A percentile compares a stretch with the other conserved stretches of the same genome.
Conservation (phyloP, 768 basidiomycete genomes). For the Leccinellum albellum region DNA sequence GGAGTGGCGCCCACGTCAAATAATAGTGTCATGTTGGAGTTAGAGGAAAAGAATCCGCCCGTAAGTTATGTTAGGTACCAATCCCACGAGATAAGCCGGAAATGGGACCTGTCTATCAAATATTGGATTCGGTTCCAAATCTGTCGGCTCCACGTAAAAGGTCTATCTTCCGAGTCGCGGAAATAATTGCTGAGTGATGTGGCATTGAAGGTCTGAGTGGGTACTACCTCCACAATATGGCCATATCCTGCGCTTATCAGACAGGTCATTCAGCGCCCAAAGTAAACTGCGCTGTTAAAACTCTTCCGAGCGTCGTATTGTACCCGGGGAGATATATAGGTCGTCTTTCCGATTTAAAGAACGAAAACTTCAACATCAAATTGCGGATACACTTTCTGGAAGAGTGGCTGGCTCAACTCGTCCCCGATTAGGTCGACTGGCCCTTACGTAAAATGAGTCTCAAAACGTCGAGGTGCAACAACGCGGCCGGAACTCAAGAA, state of each 20-base stretch:
- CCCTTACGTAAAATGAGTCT: slow-evolving; percentile 87
- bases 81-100: not conserved
- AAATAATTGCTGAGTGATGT: too few relatives aligned
- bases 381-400: slow-evolving; percentile 94
- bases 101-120: not conserved
- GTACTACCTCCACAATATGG: too few relatives aligned
- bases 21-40: not conserved
- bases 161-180: too few relatives aligned
- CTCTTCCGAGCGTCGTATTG: too few relatives aligned
- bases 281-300: too few relatives aligned
- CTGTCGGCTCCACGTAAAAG: not conserved
- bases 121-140: not conserved
- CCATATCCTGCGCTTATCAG: too few relatives aligned
- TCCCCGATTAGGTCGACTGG: slow-evolving; percentile 89
- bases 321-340: too few relatives aligned
- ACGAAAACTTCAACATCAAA: slow-evolving; percentile 96
- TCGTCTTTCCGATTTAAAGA: slow-evolving; percentile 88
- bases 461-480: slow-evolving; percentile 92
- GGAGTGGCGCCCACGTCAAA: not conserved
- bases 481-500: slow-evolving; percentile 87
- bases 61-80: not conserved
- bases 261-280: too few relatives aligned
- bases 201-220: too few relatives aligned
- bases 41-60: not conserved
- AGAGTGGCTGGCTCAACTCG: slow-evolving; percentile 84